phyloP scores from a whole-genome alignment of 73 alveolate species.

The Paramecium sonneborni region DNA sequence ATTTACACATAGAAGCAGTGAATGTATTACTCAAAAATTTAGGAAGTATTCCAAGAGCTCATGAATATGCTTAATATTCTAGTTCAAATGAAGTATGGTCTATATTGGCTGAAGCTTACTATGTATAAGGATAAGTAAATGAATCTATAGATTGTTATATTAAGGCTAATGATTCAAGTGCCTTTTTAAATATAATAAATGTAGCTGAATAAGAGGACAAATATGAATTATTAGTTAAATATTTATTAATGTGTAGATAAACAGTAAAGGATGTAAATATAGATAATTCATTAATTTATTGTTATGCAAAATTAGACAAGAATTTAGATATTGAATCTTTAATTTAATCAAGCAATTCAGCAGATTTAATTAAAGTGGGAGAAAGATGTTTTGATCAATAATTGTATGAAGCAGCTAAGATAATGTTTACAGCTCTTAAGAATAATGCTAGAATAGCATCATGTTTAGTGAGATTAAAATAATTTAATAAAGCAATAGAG shows the following conservation, averaged over 20 bases:
- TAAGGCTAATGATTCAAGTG: constrained; percentile 92
- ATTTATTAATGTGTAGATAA: constrained; percentile 91
- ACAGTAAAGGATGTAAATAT: constrained; percentile 84
- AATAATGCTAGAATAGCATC: constrained; percentile 96
- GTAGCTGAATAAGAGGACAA: constrained; percentile 77
- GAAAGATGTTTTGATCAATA: constrained; percentile 96
- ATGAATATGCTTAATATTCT: constrained; percentile 92
- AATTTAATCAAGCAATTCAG: constrained; percentile 89
- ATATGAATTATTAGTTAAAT: constrained; percentile 89
- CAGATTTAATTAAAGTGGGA: constrained; percentile 92
- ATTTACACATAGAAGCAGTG: constrained; percentile 88
- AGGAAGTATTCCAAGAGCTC: constrained; percentile 86
- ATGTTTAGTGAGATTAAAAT: constrained; percentile 90
- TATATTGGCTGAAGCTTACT: constrained; percentile 96
- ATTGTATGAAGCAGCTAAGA: constrained; percentile 96
- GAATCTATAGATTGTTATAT: constrained; percentile 96
- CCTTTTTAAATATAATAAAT: constrained; percentile 85
- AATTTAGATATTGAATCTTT: constrained; percentile 94
- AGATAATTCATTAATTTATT: constrained; percentile 91
- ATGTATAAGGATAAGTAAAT: constrained; percentile 80
- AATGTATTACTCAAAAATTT: constrained; percentile 89
- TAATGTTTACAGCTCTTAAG: constrained; percentile 89
- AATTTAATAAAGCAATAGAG: constrained; percentile 94
- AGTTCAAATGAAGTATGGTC: constrained; percentile 96
- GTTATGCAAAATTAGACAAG: constrained; percentile 94